Percentiles rank a stretch among this genome's conserved stretches.
These are phyloP conservation scores for Larix sibirica DNA, from an alignment of 83 land plant genomes.

Conservation along the genomic window DNA sequence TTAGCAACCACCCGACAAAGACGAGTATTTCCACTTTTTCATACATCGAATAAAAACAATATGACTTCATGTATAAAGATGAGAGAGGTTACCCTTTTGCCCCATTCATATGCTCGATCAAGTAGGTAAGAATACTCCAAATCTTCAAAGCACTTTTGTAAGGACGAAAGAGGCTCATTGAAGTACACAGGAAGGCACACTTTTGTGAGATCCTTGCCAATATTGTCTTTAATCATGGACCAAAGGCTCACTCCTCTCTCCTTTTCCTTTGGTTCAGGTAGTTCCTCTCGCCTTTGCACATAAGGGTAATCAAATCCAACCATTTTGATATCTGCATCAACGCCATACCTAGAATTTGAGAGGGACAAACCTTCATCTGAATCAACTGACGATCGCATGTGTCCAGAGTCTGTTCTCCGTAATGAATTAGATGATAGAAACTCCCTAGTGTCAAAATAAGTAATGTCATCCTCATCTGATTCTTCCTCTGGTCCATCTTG, in stretches of 20 bases:
- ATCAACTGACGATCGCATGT: constrained; percentile 18
- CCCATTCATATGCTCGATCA: constrained; percentile 62
- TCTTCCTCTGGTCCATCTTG: constrained; percentile 44
- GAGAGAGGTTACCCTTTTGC: constrained; percentile 39
- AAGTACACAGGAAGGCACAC: constrained; percentile 73
- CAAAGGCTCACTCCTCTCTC: constrained; percentile 68
- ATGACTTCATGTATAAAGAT: background rate
- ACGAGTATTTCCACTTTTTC: background rate
- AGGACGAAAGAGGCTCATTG: constrained; percentile 62
- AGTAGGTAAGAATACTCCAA: constrained; percentile 67
- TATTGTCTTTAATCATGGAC: constrained; percentile 65
- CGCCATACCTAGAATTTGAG: constrained; percentile 17
- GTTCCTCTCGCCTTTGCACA: constrained; percentile 46
- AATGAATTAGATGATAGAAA: constrained; percentile 32
- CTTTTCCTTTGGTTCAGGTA: constrained; percentile 64
- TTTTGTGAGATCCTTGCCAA: constrained; percentile 63
- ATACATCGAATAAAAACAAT: background rate
- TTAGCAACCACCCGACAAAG: background rate
- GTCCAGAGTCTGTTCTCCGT: constrained; percentile 19
- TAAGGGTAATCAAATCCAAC: constrained; percentile 48
- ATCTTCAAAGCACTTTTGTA: constrained; percentile 70
- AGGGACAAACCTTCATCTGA: constrained; percentile 35
- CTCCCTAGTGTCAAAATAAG: constrained; percentile 55
- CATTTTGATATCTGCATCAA: constrained; percentile 30
- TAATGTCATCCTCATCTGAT: constrained; percentile 42